These are phyloP conservation scores for Trypanosoma lewisi DNA, from an alignment of 208 protist species.

Conservation along the genomic window DNA sequence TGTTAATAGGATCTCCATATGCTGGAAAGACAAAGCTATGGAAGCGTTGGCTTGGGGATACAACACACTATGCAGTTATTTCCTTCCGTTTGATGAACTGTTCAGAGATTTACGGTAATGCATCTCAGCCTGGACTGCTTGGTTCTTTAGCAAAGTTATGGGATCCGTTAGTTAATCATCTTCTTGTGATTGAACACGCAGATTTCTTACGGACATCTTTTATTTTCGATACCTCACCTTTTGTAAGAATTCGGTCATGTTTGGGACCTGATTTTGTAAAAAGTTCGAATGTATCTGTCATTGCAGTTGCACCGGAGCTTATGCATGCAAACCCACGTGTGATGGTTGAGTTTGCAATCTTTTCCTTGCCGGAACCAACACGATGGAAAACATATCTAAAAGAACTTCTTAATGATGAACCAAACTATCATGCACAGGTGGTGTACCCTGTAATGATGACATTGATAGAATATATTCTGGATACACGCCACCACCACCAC, in stretches of 20 bases:
- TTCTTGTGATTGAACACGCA: constrained; percentile 48
- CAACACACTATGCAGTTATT: constrained; percentile 43
- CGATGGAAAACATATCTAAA: constrained; percentile 47
- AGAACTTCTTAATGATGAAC: constrained; percentile 28
- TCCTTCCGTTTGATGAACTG: constrained; percentile 54
- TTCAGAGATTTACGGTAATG: constrained; percentile 68
- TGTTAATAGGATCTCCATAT: constrained; percentile 66
- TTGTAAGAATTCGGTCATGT: constrained; percentile 19
- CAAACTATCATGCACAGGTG: constrained; percentile 24
- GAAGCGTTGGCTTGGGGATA: constrained; percentile 48
- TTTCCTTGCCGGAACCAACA: constrained; percentile 29
- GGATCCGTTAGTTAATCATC: constrained; percentile 24
- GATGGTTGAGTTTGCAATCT: constrained; percentile 44
- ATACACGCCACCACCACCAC: constrained; percentile 7
- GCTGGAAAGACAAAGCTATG: constrained; percentile 73
- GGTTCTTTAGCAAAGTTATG: constrained; percentile 33
- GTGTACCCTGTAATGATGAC: constrained; percentile 35
- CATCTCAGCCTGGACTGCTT: constrained; percentile 34
- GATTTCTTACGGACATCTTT: constrained; percentile 25
- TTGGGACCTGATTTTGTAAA: constrained; percentile 35
- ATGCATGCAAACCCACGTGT: constrained; percentile 33
- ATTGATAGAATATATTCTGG: constrained; percentile 33
- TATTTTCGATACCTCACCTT: constrained; percentile 29
- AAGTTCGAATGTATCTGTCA: constrained; percentile 30
- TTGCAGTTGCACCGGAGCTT: constrained; percentile 35